Conservation (phyloP, 352 stramenopile genomes). For the Phytophthora meadii region DNA sequence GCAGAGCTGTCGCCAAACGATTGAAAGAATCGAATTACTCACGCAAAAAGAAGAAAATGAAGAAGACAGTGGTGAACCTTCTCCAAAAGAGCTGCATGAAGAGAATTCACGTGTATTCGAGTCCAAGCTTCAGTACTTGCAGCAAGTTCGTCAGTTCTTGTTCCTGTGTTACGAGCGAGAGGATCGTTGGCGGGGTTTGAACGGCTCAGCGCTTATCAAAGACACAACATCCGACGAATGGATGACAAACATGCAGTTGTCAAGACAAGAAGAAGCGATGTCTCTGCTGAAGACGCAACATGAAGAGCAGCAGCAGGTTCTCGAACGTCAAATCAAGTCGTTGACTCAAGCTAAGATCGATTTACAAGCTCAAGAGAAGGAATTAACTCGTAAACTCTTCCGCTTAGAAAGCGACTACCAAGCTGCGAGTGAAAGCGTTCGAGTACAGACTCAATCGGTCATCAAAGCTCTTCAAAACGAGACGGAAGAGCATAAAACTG, state of each 20-base stretch:
- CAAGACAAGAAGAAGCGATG: slow-evolving; percentile 60
- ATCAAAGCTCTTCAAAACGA: slow-evolving; percentile 49
- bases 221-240: slow-evolving; percentile 70
- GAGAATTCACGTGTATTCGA: slow-evolving; percentile 54
- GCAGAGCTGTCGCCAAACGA: slow-evolving; percentile 38
- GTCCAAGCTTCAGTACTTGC: slow-evolving; percentile 52
- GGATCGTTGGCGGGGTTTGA: slow-evolving; percentile 60
- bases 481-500: slow-evolving; percentile 39
- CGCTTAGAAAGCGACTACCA: slow-evolving; percentile 60
- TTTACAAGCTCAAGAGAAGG: slow-evolving; percentile 47
- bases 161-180: slow-evolving; percentile 75
- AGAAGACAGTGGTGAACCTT: not conserved
- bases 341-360: slow-evolving; percentile 45
- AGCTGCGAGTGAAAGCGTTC: slow-evolving; percentile 53
- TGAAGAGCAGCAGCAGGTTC: slow-evolving; percentile 38
- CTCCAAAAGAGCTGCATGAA: slow-evolving; percentile 36
- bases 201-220: slow-evolving; percentile 54
- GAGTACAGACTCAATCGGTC: slow-evolving; percentile 51
- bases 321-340: slow-evolving; percentile 59
- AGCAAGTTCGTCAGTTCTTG: slow-evolving; percentile 62
- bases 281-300: slow-evolving; percentile 59
- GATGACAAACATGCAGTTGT: slow-evolving; percentile 67
- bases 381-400: slow-evolving; percentile 40
- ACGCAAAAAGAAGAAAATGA: slow-evolving; percentile 33
- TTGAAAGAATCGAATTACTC: slow-evolving; percentile 51